These are phyloP conservation scores for Massariosphaeria phaeospora DNA, from an alignment of 495 filamentous ascomycete genomes.

Conservation along the genomic window DNA sequence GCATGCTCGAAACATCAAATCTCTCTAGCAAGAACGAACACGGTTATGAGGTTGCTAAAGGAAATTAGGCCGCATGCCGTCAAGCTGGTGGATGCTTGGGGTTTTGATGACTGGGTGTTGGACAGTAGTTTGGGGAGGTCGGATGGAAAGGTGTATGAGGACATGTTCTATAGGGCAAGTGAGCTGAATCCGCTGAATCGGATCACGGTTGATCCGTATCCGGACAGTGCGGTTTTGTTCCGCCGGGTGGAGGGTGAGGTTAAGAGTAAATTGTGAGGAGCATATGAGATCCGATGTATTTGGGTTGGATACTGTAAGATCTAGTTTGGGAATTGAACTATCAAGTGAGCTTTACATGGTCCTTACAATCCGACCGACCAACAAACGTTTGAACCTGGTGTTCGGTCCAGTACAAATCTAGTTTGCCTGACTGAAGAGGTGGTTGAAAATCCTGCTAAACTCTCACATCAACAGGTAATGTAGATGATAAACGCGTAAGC, in stretches of 20 bases:
- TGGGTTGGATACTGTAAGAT: too few species aligned
- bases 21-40: conserved; percentile 53
- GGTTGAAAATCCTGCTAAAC: too few species aligned
- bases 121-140: conserved; percentile 59
- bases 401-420: too few species aligned
- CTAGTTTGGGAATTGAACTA: too few species aligned
- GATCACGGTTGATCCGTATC: conserved; percentile 62
- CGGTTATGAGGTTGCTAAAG: conserved; percentile 59
- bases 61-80: conserved; percentile 65
- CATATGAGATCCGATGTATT: too few species aligned
- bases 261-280: conserved; percentile 46
- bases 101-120: conserved; percentile 65
- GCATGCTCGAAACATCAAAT: conserved; percentile 63
- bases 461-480: too few species aligned
- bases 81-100: conserved; percentile 61
- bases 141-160: conserved; percentile 65
- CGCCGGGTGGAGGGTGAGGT: conserved; percentile 49
- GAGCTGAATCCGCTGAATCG: conserved; percentile 65
- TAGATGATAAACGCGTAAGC: too few species aligned
- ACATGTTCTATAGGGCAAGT: conserved; percentile 61
- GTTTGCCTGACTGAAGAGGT: too few species aligned
- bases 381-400: too few species aligned
- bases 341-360: too few species aligned
- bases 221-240: conserved; percentile 54
- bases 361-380: too few species aligned